Evolutionary conservation across 352 stramenopile genomes (phyloP).

Genomic region (Phytophthora sojae): DNA sequence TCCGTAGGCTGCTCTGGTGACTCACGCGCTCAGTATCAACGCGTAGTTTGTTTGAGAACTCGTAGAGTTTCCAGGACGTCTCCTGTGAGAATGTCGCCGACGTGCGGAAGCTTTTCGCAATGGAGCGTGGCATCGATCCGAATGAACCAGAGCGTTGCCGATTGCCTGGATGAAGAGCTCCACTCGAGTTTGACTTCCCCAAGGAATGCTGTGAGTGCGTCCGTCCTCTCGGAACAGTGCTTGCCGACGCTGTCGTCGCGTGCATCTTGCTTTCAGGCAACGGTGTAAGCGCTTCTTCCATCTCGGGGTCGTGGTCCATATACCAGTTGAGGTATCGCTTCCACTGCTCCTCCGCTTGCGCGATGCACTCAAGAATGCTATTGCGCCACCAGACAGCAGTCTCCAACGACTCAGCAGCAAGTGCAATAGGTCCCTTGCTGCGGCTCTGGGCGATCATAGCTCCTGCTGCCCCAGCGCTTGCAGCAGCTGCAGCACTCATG

Average conservation of each 20-base stretch:
- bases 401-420: constrained; percentile 85
- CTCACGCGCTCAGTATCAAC: constrained; percentile 70
- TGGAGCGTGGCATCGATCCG: constrained; percentile 75
- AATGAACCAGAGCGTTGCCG: constrained; percentile 67
- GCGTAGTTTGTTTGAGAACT: constrained; percentile 75
- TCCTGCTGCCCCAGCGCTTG: constrained; percentile 73
- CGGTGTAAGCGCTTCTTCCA: constrained; percentile 37
- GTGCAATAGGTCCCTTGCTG: constrained; percentile 74
- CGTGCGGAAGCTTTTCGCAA: constrained; percentile 80
- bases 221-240: constrained; percentile 5
- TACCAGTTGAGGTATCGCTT: constrained; percentile 89
- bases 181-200: constrained; percentile 14
- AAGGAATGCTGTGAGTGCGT: constrained; percentile 30
- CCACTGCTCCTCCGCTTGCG: constrained; percentile 86
- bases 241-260: background rate
- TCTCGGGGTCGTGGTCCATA: constrained; percentile 77
- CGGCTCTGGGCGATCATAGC: constrained; percentile 78
- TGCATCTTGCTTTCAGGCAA: constrained; percentile 27
- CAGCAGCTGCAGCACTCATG: constrained; percentile 80
- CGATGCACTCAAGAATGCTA: constrained; percentile 86
- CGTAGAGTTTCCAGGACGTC: constrained; percentile 78
- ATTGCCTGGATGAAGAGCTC: constrained; percentile 22
- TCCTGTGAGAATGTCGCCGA: constrained; percentile 84
- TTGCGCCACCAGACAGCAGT: constrained; percentile 88
- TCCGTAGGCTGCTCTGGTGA: constrained; percentile 48